Base-by-base conservation (phyloP, 305 asterid species). In the Fraxinus baroniana region DNA sequence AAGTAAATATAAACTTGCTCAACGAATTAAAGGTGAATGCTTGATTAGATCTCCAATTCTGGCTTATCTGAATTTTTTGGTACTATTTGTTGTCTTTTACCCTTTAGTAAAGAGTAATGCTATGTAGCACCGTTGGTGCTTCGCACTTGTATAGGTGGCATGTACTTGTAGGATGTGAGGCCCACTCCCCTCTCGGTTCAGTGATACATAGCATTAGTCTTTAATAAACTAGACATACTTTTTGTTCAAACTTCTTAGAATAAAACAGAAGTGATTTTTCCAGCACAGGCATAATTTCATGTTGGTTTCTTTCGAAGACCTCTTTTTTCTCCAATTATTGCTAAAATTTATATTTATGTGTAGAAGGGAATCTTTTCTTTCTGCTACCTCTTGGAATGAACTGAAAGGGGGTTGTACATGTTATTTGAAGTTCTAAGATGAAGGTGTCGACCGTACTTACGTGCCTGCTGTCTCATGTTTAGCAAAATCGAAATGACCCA, bases 1-100 rank as follows among this genome's bases (percentile, higher is more conserved):
- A 96, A 92, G 96, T 92, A 83, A 94, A 96, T 85, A 83, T 96
- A 72, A 94, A 93, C 89, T 88, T 96, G 90, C 90, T 93, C 79
- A 91, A 87, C 81, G 97, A 96, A 86, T 87, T 96, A 89, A 96
- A 93, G 98, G 99, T 96, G 85, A 86, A 80, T 74, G 35, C 77
- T 44, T 70, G 80, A 84, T 81, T 81, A 83, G 76, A 36, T 35
- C 72, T 49, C 68, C 73, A 36, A 17, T 76, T 73, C 36, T 77
- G 39, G 36, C 75, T 28, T 30, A 72, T 78, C 33, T 68, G 41
- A 5, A 57, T 8, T n/a, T 35, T 37, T 49, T 78, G 78, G 20
- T 74, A 12, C 66, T 76, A 35, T 30, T 73, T 33, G 24, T 33
- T 35, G 77, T 72, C 49, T 72, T 72, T 35, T 35, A 5, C 46